A percentile compares a stretch with the other conserved stretches of the same genome.
Evolutionary conservation across 2,329 filamentous ascomycete genomes (phyloP).

Genomic region (Tolypocladium cylindrosporum): DNA sequence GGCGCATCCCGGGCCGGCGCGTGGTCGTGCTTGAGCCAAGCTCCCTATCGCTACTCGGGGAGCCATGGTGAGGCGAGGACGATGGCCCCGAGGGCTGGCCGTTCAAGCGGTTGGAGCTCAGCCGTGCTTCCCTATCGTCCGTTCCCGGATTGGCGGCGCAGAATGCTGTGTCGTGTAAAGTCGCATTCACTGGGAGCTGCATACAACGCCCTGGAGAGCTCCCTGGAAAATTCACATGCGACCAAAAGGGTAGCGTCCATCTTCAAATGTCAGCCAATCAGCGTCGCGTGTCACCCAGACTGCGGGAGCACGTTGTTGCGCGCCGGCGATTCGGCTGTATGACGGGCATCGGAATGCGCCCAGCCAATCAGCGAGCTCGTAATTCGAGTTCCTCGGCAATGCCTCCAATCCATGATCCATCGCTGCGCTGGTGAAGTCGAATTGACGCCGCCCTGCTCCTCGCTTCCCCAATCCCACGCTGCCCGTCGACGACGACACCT

Average conservation of each 20-base stretch:
- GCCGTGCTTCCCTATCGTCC: neutral
- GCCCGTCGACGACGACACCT: neutral
- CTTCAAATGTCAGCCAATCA: slow-evolving; percentile 18
- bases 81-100: neutral
- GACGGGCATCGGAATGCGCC: slow-evolving; percentile 13
- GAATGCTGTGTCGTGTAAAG: neutral
- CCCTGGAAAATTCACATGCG: slow-evolving; percentile 17
- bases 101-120: neutral
- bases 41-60: slow-evolving; percentile 12
- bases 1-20: slow-evolving; percentile 13
- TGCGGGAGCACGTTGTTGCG: slow-evolving; percentile 18
- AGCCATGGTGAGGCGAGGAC: slow-evolving; percentile 14
- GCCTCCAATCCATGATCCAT: slow-evolving; percentile 9
- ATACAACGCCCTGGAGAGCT: neutral
- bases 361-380: slow-evolving; percentile 33
- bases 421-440: neutral
- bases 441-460: neutral
- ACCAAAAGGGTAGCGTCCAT: slow-evolving; percentile 3
- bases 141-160: neutral
- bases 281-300: neutral
- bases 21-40: slow-evolving; percentile 13
- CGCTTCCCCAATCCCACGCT: neutral
- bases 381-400: slow-evolving; percentile 46
- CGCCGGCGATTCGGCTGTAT: slow-evolving; percentile 13
- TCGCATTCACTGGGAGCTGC: neutral